Base-by-base conservation (phyloP, 805 yeast species). In the Ogataea pilisensis region DNA sequence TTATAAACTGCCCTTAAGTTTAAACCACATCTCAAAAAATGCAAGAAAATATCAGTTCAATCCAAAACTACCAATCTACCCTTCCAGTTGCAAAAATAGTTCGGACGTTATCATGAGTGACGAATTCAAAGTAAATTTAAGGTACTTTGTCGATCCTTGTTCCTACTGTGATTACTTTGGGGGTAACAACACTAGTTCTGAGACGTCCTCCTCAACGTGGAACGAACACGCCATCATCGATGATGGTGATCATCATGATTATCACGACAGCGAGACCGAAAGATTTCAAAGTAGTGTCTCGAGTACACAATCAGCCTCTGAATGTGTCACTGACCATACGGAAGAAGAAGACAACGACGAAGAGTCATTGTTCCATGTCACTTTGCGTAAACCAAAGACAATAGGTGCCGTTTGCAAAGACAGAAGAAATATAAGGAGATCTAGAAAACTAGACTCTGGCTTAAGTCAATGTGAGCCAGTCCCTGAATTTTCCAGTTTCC, bases 81-180 rank as follows among this genome's bases (percentile, higher is more conserved):
- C 58, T 2, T 34, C 12, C 5, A 24, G 20, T 7, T 28, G 41
- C 13, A 40, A 44, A 13, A 48, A 48, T 8, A 38, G 35, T n/a
- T 39, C 47, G 8, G 60, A 57, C 33, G 39, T 31, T 9, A 31
- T 50, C 5, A 46, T 53, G 22, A 57, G 61, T 13, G 53, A 45
- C 11, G 53, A 54, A 16, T 46, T 53, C 21, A 45, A 43, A 19
- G 54, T 60, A 14, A 50, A 59, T 35, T 8, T 61, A 13, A 29
- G 34, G 1, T 44, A 54, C 36, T 61, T 47, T 44, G 43, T 51
- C 27, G 42, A 43, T 8, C 45, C 42, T 41, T 58, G 63, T 45
- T n/a, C 27, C 4, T 38, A 29, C 32, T 55, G 60, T 35, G 47
- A 43, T 26, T 34, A 34, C 30, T 35, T 31, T 29, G 43, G 33